A percentile compares a stretch with the other conserved stretches of the same genome.
Evolutionary conservation across 2,329 filamentous ascomycete species (phyloP).

Genomic region (Trichoderma simmonsii): DNA sequence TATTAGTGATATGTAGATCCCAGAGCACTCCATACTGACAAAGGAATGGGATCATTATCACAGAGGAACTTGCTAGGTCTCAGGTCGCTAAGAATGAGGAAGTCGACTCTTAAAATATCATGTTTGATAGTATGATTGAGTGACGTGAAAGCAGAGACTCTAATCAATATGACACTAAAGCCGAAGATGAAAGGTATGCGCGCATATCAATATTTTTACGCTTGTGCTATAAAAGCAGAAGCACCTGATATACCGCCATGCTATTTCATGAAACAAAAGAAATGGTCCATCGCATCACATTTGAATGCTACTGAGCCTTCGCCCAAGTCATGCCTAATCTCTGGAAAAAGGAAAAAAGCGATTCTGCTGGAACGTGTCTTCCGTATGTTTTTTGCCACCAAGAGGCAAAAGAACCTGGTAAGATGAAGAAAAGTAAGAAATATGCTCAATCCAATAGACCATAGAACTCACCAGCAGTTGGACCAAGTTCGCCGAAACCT

Average conservation of each 20-base stretch:
- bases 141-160: neutral
- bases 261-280: neutral
- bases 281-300: neutral
- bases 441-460: neutral
- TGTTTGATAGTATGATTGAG: neutral
- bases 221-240: neutral
- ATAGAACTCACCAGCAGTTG: neutral
- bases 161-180: neutral
- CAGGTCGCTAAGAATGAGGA: too few relatives aligned
- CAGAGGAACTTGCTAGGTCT: too few relatives aligned
- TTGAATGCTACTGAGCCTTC: neutral
- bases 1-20: rapidly evolving
- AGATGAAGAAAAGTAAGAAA: neutral
- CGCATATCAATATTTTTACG: neutral
- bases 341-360: constrained; percentile 1
- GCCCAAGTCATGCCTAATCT: neutral
- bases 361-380: neutral
- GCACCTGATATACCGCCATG: neutral
- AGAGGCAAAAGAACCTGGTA: neutral
- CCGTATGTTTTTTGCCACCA: neutral
- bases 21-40: too few relatives aligned
- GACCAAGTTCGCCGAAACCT: neutral
- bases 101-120: neutral
- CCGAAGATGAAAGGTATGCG: neutral
- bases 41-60: too few relatives aligned